Conservation (phyloP, 768 basidiomycete species). For the Psilocybe azurescens region DNA sequence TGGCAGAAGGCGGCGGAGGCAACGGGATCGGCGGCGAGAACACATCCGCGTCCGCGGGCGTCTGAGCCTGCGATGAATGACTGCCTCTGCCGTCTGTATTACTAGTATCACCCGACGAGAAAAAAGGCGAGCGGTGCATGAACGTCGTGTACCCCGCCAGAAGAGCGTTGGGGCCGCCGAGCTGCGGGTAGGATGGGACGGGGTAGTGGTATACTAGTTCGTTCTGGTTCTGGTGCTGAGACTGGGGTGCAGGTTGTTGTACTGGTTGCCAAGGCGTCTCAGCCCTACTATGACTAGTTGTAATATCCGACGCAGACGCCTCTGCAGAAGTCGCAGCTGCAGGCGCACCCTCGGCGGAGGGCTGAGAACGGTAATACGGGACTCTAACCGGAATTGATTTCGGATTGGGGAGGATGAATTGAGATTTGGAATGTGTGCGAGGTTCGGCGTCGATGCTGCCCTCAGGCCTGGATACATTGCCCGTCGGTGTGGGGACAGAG, state of each 20-base stretch:
- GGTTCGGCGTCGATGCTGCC: too few species aligned
- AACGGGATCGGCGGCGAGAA: too few species aligned
- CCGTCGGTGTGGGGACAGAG: too few species aligned
- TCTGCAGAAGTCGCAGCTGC: neutral
- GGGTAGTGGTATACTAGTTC: constrained; percentile 18
- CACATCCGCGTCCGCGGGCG: too few species aligned
- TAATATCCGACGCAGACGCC: too few species aligned
- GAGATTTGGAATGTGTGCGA: too few species aligned
- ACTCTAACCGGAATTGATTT: too few species aligned
- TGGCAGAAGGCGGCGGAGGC: too few species aligned
- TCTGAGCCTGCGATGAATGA: neutral
- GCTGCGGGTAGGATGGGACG: constrained; percentile 19
- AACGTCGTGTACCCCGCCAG: neutral
- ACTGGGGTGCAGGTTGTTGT: neutral
- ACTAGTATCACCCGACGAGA: neutral
- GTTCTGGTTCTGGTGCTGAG: neutral
- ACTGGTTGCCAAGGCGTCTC: too few species aligned
- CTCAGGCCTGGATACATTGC: too few species aligned
- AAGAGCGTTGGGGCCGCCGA: neutral
- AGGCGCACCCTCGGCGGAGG: neutral
- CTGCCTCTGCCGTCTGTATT: neutral
- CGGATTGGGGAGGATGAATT: too few species aligned
- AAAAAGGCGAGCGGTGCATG: neutral
- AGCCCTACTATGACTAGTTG: too few species aligned
- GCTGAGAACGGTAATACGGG: neutral